Percentiles rank a stretch among this genome's conserved stretches.
Evolutionary conservation across 1,139 yeast genomes (phyloP).

Genomic region (Sugiyamaella novakii): DNA sequence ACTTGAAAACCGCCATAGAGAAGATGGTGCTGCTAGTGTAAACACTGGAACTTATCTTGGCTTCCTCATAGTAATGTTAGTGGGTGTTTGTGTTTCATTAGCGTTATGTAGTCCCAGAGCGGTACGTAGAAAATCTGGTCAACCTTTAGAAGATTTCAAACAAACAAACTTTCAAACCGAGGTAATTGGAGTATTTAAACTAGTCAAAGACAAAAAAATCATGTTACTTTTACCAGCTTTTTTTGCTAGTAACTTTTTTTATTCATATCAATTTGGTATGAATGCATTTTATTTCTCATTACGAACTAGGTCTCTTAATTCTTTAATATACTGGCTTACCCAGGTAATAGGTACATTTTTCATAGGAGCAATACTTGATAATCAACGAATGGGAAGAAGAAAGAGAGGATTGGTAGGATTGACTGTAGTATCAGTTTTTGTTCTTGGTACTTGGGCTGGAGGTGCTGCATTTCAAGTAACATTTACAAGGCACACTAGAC

Average conservation of each 20-base stretch:
- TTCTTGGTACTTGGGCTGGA: constrained; percentile 28
- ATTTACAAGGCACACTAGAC: constrained; percentile 23
- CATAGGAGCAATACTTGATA: constrained; percentile 25
- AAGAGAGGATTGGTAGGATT: constrained; percentile 28
- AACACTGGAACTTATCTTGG: constrained; percentile 30
- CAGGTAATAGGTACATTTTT: constrained; percentile 27
- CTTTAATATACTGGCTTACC: constrained; percentile 28
- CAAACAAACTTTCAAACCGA: constrained; percentile 25
- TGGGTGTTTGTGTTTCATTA: constrained; percentile 24
- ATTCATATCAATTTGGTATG: constrained; percentile 29
- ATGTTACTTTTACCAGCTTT: constrained; percentile 28
- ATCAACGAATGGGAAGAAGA: constrained; percentile 22
- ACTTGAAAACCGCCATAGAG: constrained; percentile 23
- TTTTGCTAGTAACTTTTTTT: constrained; percentile 29
- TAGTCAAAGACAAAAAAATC: constrained; percentile 26
- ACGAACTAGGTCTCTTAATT: constrained; percentile 28
- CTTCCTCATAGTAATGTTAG: constrained; percentile 27
- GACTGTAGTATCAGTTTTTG: constrained; percentile 26
- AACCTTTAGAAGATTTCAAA: constrained; percentile 23
- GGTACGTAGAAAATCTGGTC: constrained; percentile 25
- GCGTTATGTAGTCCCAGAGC: constrained; percentile 22
- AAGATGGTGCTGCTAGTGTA: constrained; percentile 25
- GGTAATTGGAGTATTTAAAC: constrained; percentile 23
- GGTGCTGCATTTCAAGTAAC: constrained; percentile 28
- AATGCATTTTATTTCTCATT: constrained; percentile 30